Base-by-base conservation (phyloP, 805 yeast species). In the Candida stauntonica region DNA sequence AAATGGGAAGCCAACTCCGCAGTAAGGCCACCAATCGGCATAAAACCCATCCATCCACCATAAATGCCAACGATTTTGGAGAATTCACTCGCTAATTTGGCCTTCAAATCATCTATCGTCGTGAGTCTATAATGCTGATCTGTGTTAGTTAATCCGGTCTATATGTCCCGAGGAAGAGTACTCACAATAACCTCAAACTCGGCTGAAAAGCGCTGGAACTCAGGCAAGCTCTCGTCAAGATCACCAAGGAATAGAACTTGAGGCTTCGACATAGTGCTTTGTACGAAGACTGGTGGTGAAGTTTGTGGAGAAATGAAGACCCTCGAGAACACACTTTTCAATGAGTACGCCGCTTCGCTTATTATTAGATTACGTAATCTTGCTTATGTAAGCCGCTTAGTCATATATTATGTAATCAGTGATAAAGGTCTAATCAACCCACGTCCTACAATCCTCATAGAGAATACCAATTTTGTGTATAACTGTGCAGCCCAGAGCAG, bases 11-110 rank as follows among this genome's bases (percentile, higher is more conserved):
- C 52, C 5, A 78, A 38, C 4, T 67, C 70, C 20, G 54, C 53
- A 2, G 64, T 61, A 44, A 77, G 66, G 0, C 82, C 81, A 1
- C 81, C 81, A 7, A 74, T 52, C 3, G 63, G 59, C 23, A 61
- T 52, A 44, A 78, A 75, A 1, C 81, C 81, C 21, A 72, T 64
- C 73, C 79, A 77, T 0, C 79, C 80, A 2, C 74, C 79, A 53
- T 77, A 79, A 11, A 79, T 73, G 7, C 75, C 85, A 7, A 52
- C 61, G 36, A 74, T 61, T 38, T 69, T 57, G 12, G 44, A 37
- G 41, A 63, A 64, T 24, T 61, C 60, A 5, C 58, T 54, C 18
- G 58, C 24, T 38, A 74, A 57, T 38, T 67, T 70, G 5, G 48
- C 44, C 17, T 63, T 47, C 29, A 73, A 53, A 36, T 67, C 64